These are phyloP conservation scores for Lanmaoa rubissima DNA, from an alignment of 768 basidiomycete species.

Conservation along the genomic window DNA sequence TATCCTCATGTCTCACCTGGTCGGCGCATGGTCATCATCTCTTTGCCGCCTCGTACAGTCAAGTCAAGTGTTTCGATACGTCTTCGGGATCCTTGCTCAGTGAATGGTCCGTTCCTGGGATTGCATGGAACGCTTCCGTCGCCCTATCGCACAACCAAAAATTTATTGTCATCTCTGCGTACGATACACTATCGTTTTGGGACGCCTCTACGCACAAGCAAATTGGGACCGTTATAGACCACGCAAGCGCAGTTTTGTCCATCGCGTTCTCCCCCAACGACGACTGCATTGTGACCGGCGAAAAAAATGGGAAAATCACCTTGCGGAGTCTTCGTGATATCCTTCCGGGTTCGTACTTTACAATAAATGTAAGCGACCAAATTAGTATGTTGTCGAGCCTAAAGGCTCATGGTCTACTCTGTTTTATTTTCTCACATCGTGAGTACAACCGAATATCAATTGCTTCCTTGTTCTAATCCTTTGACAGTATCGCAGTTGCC, in stretches of 20 bases:
- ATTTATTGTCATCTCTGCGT: background rate
- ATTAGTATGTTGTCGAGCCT: background rate
- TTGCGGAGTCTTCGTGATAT: background rate
- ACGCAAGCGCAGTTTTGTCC: background rate
- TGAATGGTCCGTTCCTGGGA: background rate
- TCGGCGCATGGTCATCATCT: no score
- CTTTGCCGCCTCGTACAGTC: no score
- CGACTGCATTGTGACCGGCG: background rate
- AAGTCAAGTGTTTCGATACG: no score
- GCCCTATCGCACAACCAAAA: background rate
- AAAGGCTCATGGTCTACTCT: background rate
- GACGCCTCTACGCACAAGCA: background rate
- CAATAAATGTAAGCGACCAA: background rate
- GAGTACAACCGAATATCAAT: background rate
- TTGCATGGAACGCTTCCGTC: background rate
- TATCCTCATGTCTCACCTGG: background rate
- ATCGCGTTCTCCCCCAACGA: conserved; percentile 1
- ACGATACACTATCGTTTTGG: background rate
- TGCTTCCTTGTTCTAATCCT: no score
- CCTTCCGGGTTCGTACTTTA: background rate
- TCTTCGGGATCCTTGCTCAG: no score
- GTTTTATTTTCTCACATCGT: background rate
- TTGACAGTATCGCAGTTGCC: background rate
- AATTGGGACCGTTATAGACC: background rate
- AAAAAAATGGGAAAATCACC: background rate